Conservation (phyloP, 2,329 filamentous ascomycete species). For the Emergomyces orientalis region DNA sequence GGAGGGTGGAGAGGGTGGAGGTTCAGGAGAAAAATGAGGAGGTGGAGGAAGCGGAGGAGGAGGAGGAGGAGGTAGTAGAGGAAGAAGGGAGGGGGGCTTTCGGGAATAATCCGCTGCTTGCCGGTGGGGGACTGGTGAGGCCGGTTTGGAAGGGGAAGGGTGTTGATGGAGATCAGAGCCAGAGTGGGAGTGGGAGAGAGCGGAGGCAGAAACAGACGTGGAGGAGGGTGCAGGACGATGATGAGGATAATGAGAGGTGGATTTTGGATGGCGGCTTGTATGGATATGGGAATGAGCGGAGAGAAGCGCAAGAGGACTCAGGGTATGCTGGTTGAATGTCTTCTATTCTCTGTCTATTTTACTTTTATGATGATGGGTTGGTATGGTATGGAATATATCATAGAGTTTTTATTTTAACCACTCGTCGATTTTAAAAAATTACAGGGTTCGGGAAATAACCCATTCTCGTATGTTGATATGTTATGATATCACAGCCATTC, state of each 20-base stretch:
- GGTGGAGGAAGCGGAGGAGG: conserved; percentile 21
- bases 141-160: conserved; percentile 37
- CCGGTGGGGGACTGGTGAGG: conserved; percentile 35
- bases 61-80: conserved; percentile 22
- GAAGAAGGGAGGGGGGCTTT: conserved; percentile 24
- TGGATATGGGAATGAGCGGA: conserved; percentile 21
- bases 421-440: too few species aligned
- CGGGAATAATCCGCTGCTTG: conserved; percentile 37
- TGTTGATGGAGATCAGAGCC: not conserved
- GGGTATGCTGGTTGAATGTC: not conserved
- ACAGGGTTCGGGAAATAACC: too few species aligned
- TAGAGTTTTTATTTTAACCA: too few species aligned
- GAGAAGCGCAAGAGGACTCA: conserved; percentile 9
- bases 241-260: conserved; percentile 41
- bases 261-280: conserved; percentile 38
- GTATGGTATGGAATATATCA: too few species aligned
- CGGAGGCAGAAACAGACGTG: conserved; percentile 33
- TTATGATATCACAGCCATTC: too few species aligned
- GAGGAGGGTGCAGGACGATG: conserved; percentile 40
- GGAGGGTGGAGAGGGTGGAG: conserved; percentile 39
- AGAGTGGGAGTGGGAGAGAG: conserved; percentile 9
- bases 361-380: not conserved
- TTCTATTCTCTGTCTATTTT: not conserved
- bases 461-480: too few species aligned
- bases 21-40: conserved; percentile 17